These are phyloP conservation scores for Magnusiomyces fungicola DNA, from an alignment of 1,139 yeast species.

Conservation along the genomic window DNA sequence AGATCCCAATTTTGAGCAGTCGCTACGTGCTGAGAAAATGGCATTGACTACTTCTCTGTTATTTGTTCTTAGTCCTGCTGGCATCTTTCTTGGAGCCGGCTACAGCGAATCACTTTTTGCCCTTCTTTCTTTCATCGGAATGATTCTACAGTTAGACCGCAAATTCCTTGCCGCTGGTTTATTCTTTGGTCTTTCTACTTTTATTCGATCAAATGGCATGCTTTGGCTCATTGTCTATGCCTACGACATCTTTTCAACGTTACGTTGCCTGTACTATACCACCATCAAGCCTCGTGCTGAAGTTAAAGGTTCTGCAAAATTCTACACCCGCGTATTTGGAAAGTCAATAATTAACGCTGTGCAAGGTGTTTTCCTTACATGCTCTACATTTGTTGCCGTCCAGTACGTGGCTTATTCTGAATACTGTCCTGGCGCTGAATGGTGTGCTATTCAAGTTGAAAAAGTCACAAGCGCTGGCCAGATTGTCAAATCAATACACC, in stretches of 20 bases:
- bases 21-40: conserved; percentile 16
- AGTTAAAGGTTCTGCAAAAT: background rate
- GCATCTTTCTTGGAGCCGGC: conserved; percentile 65
- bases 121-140: conserved; percentile 52
- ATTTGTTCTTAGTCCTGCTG: conserved; percentile 66
- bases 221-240: conserved; percentile 63
- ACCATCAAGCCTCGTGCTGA: conserved; percentile 25
- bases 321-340: background rate
- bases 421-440: conserved; percentile 65
- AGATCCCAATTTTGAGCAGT: background rate
- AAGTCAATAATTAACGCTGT: conserved; percentile 23
- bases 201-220: conserved; percentile 69
- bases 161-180: conserved; percentile 51
- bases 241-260: conserved; percentile 39
- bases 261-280: conserved; percentile 11
- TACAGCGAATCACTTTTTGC: conserved; percentile 76
- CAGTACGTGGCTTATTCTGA: conserved; percentile 47
- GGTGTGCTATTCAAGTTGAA: conserved; percentile 49
- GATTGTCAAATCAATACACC: background rate
- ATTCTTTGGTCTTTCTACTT: conserved; percentile 48
- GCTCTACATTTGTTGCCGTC: conserved; percentile 39
- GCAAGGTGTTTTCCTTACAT: conserved; percentile 50
- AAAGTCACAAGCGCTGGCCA: background rate
- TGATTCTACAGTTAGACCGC: conserved; percentile 39
- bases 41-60: conserved; percentile 41